Conservation (phyloP, 495 filamentous ascomycete species). For the Neurospora sp. region DNA sequence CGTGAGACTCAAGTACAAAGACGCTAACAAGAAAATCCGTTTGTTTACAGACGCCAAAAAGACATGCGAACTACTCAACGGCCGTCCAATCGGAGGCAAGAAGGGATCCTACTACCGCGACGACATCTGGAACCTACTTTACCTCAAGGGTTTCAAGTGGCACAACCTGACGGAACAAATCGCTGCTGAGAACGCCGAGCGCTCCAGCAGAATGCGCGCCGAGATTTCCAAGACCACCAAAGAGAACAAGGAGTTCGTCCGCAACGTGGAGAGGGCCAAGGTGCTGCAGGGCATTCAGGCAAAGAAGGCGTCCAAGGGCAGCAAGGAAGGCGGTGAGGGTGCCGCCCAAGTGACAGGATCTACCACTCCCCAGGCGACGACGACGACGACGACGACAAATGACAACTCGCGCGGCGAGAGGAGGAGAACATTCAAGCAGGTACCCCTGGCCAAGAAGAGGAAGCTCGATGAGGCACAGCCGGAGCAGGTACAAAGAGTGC, state of each 20-base stretch:
- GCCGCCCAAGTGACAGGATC: slow-evolving; percentile 10
- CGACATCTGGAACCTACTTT: slow-evolving; percentile 74
- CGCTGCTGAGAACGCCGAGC: slow-evolving; percentile 68
- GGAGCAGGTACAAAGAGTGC: slow-evolving; percentile 63
- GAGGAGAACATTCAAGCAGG: slow-evolving; percentile 67
- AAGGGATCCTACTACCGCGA: slow-evolving; percentile 87
- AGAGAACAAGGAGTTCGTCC: slow-evolving; percentile 75
- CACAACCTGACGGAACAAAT: slow-evolving; percentile 47
- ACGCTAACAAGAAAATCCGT: slow-evolving; percentile 37
- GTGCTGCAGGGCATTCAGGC: slow-evolving; percentile 59
- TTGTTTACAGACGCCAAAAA: slow-evolving; percentile 54
- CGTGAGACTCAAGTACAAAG: background rate
- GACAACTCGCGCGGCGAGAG: slow-evolving; percentile 15
- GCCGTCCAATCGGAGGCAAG: slow-evolving; percentile 69
- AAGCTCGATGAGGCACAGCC: slow-evolving; percentile 40
- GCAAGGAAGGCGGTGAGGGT: slow-evolving; percentile 24
- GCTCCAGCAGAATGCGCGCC: slow-evolving; percentile 66
- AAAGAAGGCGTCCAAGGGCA: slow-evolving; percentile 53
- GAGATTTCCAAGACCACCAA: slow-evolving; percentile 69
- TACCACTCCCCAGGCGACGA: background rate
- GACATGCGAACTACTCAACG: slow-evolving; percentile 78
- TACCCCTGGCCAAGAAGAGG: slow-evolving; percentile 38
- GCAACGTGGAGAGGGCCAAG: slow-evolving; percentile 66
- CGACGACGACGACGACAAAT: background rate
- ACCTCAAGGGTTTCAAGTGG: slow-evolving; percentile 84